A percentile compares a stretch with the other conserved stretches of the same genome.
These are phyloP conservation scores for Mucor mucedo DNA, from an alignment of 371 early-diverging fungal genomes.

Conservation along the genomic window DNA sequence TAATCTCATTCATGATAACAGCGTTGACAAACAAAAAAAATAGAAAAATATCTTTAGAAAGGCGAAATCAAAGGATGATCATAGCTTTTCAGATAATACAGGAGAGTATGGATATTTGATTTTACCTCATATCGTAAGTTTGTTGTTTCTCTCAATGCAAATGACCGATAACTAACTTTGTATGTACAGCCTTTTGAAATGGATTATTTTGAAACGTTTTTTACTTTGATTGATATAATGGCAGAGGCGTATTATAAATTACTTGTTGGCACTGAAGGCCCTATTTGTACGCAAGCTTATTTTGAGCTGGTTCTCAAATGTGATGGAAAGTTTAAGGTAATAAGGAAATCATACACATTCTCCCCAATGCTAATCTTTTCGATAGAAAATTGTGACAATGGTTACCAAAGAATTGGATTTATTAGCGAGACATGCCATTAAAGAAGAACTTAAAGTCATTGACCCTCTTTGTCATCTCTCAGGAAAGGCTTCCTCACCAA, in stretches of 20 bases:
- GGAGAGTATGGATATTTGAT: constrained; percentile 52
- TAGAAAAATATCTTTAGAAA: constrained; percentile 66
- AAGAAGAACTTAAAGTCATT: constrained; percentile 56
- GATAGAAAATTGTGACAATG: constrained; percentile 56
- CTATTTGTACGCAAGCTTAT: constrained; percentile 49
- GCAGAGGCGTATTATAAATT: constrained; percentile 55
- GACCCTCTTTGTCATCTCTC: constrained; percentile 51
- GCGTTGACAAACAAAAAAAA: too few species aligned
- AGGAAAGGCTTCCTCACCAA: constrained; percentile 38
- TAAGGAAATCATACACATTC: background rate
- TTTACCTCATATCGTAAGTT: constrained; percentile 55
- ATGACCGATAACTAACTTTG: too few species aligned
- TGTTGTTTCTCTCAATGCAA: too few species aligned
- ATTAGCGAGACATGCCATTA: constrained; percentile 58
- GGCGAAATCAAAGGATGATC: constrained; percentile 52
- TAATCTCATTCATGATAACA: too few species aligned
- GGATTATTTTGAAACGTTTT: constrained; percentile 63
- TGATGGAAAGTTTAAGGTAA: constrained; percentile 60
- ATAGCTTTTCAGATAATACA: constrained; percentile 34
- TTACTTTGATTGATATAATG: constrained; percentile 54
- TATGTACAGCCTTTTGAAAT: constrained; percentile 55
- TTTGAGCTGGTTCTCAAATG: constrained; percentile 64
- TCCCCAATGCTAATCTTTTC: background rate
- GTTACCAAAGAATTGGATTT: constrained; percentile 62
- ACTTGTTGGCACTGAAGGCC: constrained; percentile 41